Evolutionary conservation across 192 early-diverging fungal genomes (phyloP), one percentile per base, ranked within the genome.

Genomic region (Spizellomyces sp.): DNA sequence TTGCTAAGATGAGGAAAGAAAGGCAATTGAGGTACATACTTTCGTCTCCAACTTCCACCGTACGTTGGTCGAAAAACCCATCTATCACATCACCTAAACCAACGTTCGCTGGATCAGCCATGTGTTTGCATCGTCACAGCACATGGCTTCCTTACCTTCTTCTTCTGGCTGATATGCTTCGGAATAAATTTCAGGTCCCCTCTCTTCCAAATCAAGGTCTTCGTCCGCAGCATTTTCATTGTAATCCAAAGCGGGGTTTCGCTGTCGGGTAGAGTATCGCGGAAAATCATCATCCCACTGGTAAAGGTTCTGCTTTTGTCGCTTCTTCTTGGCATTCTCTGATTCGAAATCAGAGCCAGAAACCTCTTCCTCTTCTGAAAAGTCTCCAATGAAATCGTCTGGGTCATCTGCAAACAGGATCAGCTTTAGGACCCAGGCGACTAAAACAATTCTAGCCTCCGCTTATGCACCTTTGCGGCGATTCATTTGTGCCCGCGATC

Each of bases 281-380:
- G 70, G 70, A 48, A 62, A 62, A 44, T 72, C 70, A 48, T 72
- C 70, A 15, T 72, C 70, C 70, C 70, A 72, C 7, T 6, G 14
- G 17, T 41, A 19, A 15, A 61, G 42, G 59, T 61, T 19, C 59
- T 61, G 15, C 9, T 54, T 19, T 14, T 43, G 62, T 10, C 70
- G 50, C 7, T 42, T 21, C 27, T 52, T 45, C 14, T 27, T 48
- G 50, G 70, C 12, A 19, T 45, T 48, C 9, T 21, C 47, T 14
- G 48, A 63, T 22, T 72, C 70, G 52, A 64, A 72, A 46, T 64
- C 70, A 12, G 62, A 64, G 12, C 45, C 70, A 2, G 62, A 64
- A 5, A 15, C 19, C 19, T 64, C 61, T 15, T 61, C 59, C 36
- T 65, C 41, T 56, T 48, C 62, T 36, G 68, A 69, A 12, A 61